These are phyloP conservation scores for Chlamydomonas schloesseri DNA, from an alignment of 139 green algal species.

Conservation along the genomic window DNA sequence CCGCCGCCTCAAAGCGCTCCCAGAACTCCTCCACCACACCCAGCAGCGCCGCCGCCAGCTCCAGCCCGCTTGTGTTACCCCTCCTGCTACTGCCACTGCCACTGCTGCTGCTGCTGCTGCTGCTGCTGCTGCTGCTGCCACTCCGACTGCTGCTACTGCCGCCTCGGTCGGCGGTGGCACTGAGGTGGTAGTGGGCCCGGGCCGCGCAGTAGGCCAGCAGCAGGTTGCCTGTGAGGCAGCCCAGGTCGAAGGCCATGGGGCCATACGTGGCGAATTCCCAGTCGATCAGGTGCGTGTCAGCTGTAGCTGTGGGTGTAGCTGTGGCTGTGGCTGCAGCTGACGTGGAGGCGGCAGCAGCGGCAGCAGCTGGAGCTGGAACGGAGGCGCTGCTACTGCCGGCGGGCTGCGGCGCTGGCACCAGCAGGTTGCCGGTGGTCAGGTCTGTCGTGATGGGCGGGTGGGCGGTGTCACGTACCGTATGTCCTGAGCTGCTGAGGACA, in stretches of 20 bases:
- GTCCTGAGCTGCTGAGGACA: too few species aligned
- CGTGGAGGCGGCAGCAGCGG: background rate
- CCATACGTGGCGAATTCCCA: slow-evolving; percentile 68
- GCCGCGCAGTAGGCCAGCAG: slow-evolving; percentile 46
- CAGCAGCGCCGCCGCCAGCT: too few species aligned
- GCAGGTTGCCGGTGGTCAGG: slow-evolving; percentile 62
- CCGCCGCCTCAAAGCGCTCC: background rate
- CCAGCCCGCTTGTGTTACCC: background rate
- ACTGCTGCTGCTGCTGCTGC: background rate
- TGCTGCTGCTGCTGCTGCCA: background rate
- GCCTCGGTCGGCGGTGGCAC: too few species aligned
- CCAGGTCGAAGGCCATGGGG: slow-evolving; percentile 59
- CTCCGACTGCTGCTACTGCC: too few species aligned
- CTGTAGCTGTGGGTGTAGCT: background rate
- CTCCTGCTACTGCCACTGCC: background rate
- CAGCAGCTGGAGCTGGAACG: background rate
- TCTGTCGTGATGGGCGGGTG: too few species aligned
- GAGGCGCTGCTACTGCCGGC: too few species aligned
- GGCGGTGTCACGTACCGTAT: too few species aligned
- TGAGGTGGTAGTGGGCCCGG: background rate
- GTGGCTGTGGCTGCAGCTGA: background rate
- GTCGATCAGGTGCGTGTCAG: slow-evolving; percentile 54
- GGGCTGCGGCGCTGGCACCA: slow-evolving; percentile 18
- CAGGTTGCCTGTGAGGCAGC: slow-evolving; percentile 58
- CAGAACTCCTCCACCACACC: background rate